These are phyloP conservation scores for Botrytis pseudocinerea DNA, from an alignment of 2,329 filamentous ascomycete species.

Conservation along the genomic window DNA sequence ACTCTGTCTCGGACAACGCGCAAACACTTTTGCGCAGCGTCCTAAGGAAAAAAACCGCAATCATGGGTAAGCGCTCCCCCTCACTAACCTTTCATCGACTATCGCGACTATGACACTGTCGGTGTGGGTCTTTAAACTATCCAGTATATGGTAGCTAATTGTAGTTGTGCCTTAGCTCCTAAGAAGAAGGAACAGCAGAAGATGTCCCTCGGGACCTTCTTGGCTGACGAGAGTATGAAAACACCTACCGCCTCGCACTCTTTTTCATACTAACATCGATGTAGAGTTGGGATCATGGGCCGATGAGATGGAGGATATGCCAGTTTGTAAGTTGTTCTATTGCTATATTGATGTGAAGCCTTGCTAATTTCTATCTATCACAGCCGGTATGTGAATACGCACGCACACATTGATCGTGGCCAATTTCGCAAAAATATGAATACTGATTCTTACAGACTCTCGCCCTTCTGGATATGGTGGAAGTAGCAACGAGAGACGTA, in stretches of 20 bases:
- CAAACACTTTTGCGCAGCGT: conserved; percentile 46
- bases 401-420: conserved; percentile 10
- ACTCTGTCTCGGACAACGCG: conserved; percentile 35
- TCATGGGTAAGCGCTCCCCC: conserved; percentile 55
- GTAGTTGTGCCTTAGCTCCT: conserved; percentile 62
- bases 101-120: conserved; percentile 3
- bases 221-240: conserved; percentile 80
- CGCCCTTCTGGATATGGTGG: conserved; percentile 39
- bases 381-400: conserved; percentile 40
- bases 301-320: conserved; percentile 89
- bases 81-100: conserved; percentile 26
- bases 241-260: conserved; percentile 35
- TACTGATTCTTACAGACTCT: conserved; percentile 38
- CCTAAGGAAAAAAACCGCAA: conserved; percentile 51
- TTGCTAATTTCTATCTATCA: conserved; percentile 34
- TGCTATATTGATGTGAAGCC: background rate
- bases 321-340: conserved; percentile 41
- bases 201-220: conserved; percentile 96
- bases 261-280: conserved; percentile 41
- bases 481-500: conserved; percentile 36
- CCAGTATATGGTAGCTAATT: conserved; percentile 45
- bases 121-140: background rate
- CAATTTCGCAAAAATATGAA: conserved; percentile 10
- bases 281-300: conserved; percentile 88
- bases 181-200: conserved; percentile 90